Percentiles rank a stretch among this genome's conserved stretches.
phyloP scores from a whole-genome alignment of 108 stramenopile species.

The Pseudonitzschia pungens region DNA sequence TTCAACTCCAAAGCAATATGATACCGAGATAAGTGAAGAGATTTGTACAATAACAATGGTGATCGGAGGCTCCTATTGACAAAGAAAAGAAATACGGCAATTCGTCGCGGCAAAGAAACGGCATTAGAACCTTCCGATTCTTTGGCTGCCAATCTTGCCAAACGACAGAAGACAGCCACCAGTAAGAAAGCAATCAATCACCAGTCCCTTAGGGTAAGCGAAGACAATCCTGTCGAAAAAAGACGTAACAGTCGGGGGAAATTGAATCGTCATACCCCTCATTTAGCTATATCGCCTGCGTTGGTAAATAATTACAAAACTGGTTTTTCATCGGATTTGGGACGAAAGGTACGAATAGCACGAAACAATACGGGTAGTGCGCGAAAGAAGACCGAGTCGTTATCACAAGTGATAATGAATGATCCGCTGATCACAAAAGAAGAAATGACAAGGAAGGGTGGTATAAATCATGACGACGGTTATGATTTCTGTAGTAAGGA shows the following conservation, averaged over 20 bases:
- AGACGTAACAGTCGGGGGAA: neutral
- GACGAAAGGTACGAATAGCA: neutral
- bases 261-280: neutral
- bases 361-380: neutral
- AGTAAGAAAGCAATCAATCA: neutral
- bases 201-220: neutral
- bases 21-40: neutral
- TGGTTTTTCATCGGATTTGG: neutral
- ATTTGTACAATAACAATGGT: neutral
- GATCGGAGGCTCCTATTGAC: neutral
- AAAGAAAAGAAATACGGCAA: neutral
- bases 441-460: neutral
- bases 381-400: neutral
- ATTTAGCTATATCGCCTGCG: neutral
- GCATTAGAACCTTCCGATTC: constrained; percentile 5
- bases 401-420: neutral
- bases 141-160: neutral
- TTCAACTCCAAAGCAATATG: neutral
- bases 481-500: neutral
- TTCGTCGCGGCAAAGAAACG: neutral
- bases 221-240: neutral
- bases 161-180: neutral
- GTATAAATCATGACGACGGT: neutral
- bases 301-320: constrained; percentile 8
- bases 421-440: neutral